These are phyloP conservation scores for Penicillium odoratum DNA, from an alignment of 495 filamentous ascomycete species.

Conservation along the genomic window DNA sequence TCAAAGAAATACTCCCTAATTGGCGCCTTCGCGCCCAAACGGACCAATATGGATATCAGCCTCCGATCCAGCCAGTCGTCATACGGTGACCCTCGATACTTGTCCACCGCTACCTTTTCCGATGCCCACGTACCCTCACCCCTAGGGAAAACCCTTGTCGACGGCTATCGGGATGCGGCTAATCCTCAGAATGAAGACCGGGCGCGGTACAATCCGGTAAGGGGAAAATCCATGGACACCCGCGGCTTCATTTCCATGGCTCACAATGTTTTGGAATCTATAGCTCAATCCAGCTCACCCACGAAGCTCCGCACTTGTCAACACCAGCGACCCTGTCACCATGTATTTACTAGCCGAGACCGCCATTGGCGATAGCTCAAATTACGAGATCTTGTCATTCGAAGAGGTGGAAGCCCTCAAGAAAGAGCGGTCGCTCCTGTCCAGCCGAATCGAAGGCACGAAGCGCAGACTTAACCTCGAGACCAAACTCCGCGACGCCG, in stretches of 20 bases:
- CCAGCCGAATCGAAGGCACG: constrained; percentile 73
- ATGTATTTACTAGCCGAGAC: constrained; percentile 93
- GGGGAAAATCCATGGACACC: constrained; percentile 13
- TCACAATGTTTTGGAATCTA: constrained; percentile 18
- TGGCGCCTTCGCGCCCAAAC: constrained; percentile 15
- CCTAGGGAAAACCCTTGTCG: constrained; percentile 42
- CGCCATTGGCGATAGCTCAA: constrained; percentile 80
- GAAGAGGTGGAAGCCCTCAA: constrained; percentile 91
- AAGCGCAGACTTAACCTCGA: constrained; percentile 85
- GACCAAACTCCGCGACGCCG: constrained; percentile 90
- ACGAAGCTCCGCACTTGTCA: constrained; percentile 44
- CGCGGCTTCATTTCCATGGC: background rate
- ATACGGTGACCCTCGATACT: constrained; percentile 49
- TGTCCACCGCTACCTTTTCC: constrained; percentile 36
- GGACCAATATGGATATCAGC: constrained; percentile 44
- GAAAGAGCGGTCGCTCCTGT: constrained; percentile 70
- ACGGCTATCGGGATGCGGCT: constrained; percentile 46
- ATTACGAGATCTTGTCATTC: constrained; percentile 81
- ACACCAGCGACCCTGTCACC: constrained; percentile 57
- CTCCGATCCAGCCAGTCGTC: constrained; percentile 48
- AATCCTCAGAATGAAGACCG: constrained; percentile 36
- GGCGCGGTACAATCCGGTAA: constrained; percentile 44
- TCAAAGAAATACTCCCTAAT: background rate
- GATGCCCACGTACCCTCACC: constrained; percentile 38
- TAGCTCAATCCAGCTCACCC: constrained; percentile 37